Evolutionary conservation across 306 rosid species (phyloP).

Genomic region (Datisca glomerata): DNA sequence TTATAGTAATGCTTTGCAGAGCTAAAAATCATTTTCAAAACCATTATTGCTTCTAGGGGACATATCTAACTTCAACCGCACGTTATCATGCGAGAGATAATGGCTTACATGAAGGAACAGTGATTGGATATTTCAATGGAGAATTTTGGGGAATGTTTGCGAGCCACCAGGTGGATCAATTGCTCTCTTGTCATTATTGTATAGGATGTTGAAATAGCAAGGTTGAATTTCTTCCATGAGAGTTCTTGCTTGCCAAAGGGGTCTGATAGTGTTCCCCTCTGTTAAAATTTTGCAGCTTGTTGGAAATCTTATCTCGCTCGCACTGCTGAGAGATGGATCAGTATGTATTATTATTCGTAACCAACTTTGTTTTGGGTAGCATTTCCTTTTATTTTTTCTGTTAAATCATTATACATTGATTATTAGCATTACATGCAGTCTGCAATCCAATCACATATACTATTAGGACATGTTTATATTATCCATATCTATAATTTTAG

Average conservation of each 20-base stretch:
- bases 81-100: constrained; percentile 56
- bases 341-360: constrained; percentile 27
- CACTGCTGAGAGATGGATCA: constrained; percentile 48
- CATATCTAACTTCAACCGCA: constrained; percentile 82
- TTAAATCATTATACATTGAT: no score
- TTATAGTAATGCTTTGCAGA: not conserved
- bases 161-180: constrained; percentile 54
- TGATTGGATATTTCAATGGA: constrained; percentile 88
- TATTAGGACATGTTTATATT: no score
- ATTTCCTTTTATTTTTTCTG: not conserved
- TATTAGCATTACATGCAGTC: no score
- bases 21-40: constrained; percentile 8
- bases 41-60: constrained; percentile 47
- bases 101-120: constrained; percentile 61
- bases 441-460: no score
- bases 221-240: no score
- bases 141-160: constrained; percentile 87
- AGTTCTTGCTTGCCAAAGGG: no score
- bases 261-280: no score
- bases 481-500: no score
- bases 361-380: constrained; percentile 14
- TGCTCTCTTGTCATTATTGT: not conserved
- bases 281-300: constrained; percentile 46
- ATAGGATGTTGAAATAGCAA: not conserved
- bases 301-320: constrained; percentile 80